Evolutionary conservation across 768 basidiomycete genomes (phyloP).

Genomic region (Termitomyces titanicus): DNA sequence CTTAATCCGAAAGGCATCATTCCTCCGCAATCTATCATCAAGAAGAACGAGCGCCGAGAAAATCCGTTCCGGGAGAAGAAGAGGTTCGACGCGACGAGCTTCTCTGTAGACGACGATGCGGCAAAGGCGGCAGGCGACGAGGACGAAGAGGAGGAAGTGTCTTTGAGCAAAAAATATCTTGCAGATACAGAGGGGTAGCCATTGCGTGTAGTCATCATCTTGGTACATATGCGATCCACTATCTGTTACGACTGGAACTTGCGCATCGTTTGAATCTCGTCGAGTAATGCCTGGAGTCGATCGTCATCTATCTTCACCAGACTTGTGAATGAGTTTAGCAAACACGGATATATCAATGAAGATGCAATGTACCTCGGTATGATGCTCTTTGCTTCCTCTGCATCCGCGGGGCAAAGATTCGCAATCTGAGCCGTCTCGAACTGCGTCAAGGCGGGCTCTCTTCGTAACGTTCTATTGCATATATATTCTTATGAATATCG

Average conservation of each 20-base stretch:
- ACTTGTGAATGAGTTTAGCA: slow-evolving; percentile 32
- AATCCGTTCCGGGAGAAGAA: slow-evolving; percentile 68
- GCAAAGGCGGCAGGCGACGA: slow-evolving; percentile 28
- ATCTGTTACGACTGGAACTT: slow-evolving; percentile 73
- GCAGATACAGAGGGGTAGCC: slow-evolving; percentile 54
- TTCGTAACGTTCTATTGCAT: slow-evolving; percentile 61
- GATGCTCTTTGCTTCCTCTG: slow-evolving; percentile 90
- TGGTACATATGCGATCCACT: background rate
- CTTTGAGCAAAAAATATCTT: slow-evolving; percentile 37
- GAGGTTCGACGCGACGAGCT: slow-evolving; percentile 63
- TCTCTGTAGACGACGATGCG: slow-evolving; percentile 31
- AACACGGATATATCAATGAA: background rate
- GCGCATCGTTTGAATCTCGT: slow-evolving; percentile 87
- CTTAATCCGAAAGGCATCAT: slow-evolving; percentile 77
- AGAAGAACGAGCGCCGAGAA: slow-evolving; percentile 49
- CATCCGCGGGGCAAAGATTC: slow-evolving; percentile 82
- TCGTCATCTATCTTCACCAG: slow-evolving; percentile 89
- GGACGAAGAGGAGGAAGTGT: slow-evolving; percentile 36
- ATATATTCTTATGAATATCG: background rate
- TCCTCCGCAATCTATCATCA: slow-evolving; percentile 65
- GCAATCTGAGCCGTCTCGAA: slow-evolving; percentile 94
- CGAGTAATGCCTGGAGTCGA: slow-evolving; percentile 71
- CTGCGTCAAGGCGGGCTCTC: slow-evolving; percentile 78
- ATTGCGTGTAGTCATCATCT: background rate
- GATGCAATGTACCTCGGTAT: slow-evolving; percentile 65